These are phyloP conservation scores for Citrullus amarus DNA, from an alignment of 306 rosid species.

Conservation along the genomic window DNA sequence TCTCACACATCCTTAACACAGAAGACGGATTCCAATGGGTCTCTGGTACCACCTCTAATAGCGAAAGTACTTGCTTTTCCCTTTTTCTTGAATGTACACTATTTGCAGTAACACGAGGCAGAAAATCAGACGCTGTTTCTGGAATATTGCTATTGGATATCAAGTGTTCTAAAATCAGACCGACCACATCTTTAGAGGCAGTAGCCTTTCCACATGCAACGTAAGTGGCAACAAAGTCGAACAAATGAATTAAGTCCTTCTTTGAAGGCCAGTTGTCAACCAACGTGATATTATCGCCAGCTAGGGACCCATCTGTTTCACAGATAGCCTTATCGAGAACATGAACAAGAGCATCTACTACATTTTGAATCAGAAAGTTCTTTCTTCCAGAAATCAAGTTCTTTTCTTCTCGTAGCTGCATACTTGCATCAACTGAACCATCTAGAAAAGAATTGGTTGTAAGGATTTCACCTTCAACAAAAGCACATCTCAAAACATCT, in stretches of 20 bases:
- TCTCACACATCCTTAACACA: conserved; percentile 65
- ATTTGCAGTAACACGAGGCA: conserved; percentile 20
- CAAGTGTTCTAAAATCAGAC: conserved; percentile 67
- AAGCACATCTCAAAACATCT: conserved; percentile 65
- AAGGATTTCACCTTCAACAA: conserved; percentile 42
- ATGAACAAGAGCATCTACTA: conserved; percentile 55
- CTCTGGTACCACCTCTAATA: conserved; percentile 66
- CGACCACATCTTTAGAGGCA: conserved; percentile 51
- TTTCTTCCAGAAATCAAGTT: conserved; percentile 22
- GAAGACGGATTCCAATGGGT: conserved; percentile 68
- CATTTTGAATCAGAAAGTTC: conserved; percentile 51
- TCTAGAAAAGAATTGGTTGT: conserved; percentile 24
- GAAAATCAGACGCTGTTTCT: conserved; percentile 9
- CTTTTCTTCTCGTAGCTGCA: conserved; percentile 23
- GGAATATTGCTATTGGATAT: conserved; percentile 29
- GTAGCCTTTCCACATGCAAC: conserved; percentile 62
- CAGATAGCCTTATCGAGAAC: conserved; percentile 36
- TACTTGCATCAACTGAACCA: conserved; percentile 23
- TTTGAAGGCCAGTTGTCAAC: conserved; percentile 47
- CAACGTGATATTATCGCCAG: conserved; percentile 22
- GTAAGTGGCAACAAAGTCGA: conserved; percentile 70
- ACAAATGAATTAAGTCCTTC: conserved; percentile 56
- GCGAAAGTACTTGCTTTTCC: conserved; percentile 86
- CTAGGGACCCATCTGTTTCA: conserved; percentile 31
- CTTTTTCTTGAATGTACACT: conserved; percentile 38